A percentile compares a stretch with the other conserved stretches of the same genome.
These are phyloP conservation scores for Malassezia cuniculi DNA, from an alignment of 1,284 basidiomycete genomes.

Conservation along the genomic window DNA sequence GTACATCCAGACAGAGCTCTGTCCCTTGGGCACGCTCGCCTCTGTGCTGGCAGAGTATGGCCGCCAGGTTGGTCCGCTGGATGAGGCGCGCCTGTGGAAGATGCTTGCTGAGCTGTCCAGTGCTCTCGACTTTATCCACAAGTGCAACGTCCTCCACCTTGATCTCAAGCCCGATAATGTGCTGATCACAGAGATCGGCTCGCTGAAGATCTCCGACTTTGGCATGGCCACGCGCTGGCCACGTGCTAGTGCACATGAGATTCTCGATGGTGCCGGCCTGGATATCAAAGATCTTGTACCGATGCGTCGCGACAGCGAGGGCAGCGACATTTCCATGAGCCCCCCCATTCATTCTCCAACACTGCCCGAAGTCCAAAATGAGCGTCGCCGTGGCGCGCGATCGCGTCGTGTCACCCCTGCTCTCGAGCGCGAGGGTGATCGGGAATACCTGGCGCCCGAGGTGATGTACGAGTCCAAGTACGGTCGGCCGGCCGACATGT, in stretches of 20 bases:
- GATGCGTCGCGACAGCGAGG: slow-evolving; percentile 2
- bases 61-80: slow-evolving; percentile 62
- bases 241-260: slow-evolving; percentile 23
- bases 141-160: slow-evolving; percentile 76
- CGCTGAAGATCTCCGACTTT: slow-evolving; percentile 96
- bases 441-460: slow-evolving; percentile 95
- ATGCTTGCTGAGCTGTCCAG: slow-evolving; percentile 72
- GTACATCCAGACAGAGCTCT: slow-evolving; percentile 88
- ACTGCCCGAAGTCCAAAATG: too few relatives aligned
- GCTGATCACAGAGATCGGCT: slow-evolving; percentile 74
- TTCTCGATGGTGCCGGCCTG: slow-evolving; percentile 30
- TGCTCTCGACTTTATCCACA: slow-evolving; percentile 75
- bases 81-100: slow-evolving; percentile 94
- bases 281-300: slow-evolving; percentile 10
- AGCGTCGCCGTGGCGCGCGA: slow-evolving; percentile 8
- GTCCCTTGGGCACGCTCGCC: slow-evolving; percentile 77
- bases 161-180: slow-evolving; percentile 98
- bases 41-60: slow-evolving; percentile 90
- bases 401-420: slow-evolving; percentile 6
- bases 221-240: slow-evolving; percentile 51
- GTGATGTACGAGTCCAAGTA: slow-evolving; percentile 73
- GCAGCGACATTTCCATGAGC: slow-evolving; percentile 6
- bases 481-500: slow-evolving; percentile 86
- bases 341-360: too few relatives aligned
- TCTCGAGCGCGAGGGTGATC: slow-evolving; percentile 76